phyloP scores from a whole-genome alignment of 2,329 filamentous ascomycete genomes.

The Colletotrichum tanaceti region DNA sequence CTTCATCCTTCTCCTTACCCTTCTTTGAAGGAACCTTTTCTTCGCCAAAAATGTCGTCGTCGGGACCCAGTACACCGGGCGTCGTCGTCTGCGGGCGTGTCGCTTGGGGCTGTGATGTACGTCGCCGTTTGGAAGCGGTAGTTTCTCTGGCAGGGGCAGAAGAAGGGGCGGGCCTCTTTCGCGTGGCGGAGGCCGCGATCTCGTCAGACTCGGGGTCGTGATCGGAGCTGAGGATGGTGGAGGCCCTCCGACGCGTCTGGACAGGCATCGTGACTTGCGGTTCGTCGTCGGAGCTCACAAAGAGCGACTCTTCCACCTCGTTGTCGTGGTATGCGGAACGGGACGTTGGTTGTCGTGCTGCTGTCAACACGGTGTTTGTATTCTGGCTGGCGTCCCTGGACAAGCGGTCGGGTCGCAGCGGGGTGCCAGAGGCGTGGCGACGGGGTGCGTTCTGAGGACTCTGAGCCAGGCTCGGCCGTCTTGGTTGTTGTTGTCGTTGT shows the following conservation, averaged over 20 bases:
- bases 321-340: background rate
- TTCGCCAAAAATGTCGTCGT: constrained; percentile 48
- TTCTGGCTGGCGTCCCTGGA: constrained; percentile 38
- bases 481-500: too few relatives aligned
- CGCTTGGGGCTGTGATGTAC: constrained; percentile 36
- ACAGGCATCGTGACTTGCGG: constrained; percentile 40
- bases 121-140: constrained; percentile 33
- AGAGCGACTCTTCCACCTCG: constrained; percentile 33
- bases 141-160: constrained; percentile 17
- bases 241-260: constrained; percentile 38
- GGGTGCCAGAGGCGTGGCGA: constrained; percentile 1
- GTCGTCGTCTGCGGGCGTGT: constrained; percentile 42
- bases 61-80: constrained; percentile 30
- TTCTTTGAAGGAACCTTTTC: constrained; percentile 35
- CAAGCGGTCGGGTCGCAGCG: constrained; percentile 26
- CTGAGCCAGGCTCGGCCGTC: background rate
- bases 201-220: constrained; percentile 38
- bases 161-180: constrained; percentile 38
- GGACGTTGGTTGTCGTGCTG: constrained; percentile 19
- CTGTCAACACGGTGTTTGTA: constrained; percentile 30
- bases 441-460: constrained; percentile 6
- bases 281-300: constrained; percentile 39
- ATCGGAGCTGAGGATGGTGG: constrained; percentile 34
- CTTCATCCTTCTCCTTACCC: constrained; percentile 46
- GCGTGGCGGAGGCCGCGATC: constrained; percentile 10